Evolutionary conservation across 2,329 filamentous ascomycete genomes (phyloP), one percentile per base, ranked within the genome.

Genomic region (Epichloe baconii): DNA sequence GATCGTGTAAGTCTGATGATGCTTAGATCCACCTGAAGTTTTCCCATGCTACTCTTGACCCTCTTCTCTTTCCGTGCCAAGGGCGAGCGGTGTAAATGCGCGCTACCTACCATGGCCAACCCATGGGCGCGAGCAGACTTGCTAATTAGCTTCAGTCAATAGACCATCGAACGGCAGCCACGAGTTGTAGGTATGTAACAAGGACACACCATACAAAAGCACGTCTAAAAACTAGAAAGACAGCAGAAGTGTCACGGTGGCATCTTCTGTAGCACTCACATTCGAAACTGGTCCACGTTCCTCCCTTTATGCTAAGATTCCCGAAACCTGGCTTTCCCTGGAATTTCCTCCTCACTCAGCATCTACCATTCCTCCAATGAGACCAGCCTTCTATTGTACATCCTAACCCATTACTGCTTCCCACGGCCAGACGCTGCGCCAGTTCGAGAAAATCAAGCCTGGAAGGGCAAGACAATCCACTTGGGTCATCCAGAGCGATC

Each of bases 391-490:
- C 50, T 52, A 53, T 53, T 44, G 56, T 51, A 40, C 56, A 53
- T 49, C 52, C 53, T 61, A 57, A 54, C 42, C 49, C 49, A 43
- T 55, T 52, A 40, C 48, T 52, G 38, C 19, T 53, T 54, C 55
- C 51, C 55, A 52, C 48, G 52, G 54, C 56, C 58, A 56, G 55
- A 54, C 48, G 53, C 55, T 58, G 23, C 56, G 54, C 57, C 55
- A 50, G 52, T 57, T 57, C 54, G 53, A 59, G 52, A 51, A 55
- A 52, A 38, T 50, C 44, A 45, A 50, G 36, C 52, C 50, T 40
- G 47, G 41, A 60, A 60, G 57, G 59, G 58, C 56, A 61, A 59
- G 52, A 52, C 54, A 54, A 38, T 49, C 35, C 45, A 53, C 52
- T 49, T 47, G 54, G 52, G 50, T 53, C 43, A 38, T 47, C 42